phyloP scores from a whole-genome alignment of 176 grass and related monocot species.

The Canna indica region DNA sequence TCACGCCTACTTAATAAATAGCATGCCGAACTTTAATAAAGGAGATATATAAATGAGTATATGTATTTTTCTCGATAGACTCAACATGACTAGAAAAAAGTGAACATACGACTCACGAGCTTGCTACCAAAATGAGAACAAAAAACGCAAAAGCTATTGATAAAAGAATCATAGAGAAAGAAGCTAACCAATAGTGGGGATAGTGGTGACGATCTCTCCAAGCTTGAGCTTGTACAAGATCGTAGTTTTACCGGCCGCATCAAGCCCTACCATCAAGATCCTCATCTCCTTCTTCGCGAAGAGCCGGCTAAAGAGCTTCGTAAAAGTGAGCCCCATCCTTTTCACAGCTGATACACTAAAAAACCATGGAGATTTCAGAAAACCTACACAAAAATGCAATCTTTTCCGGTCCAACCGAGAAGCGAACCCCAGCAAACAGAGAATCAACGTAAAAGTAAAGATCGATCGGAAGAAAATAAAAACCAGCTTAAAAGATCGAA shows the following conservation, averaged over 20 bases:
- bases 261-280: slow-evolving; percentile 4
- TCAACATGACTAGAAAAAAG: too few species aligned
- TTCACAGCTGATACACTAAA: not conserved
- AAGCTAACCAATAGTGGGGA: slow-evolving; percentile 2
- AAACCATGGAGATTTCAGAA: not conserved
- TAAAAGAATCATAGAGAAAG: not conserved
- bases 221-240: slow-evolving; percentile 8
- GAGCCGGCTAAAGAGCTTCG: not conserved
- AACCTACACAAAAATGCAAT: not conserved
- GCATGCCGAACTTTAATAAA: too few species aligned
- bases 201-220: not conserved
- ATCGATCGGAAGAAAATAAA: not conserved
- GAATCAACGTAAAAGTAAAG: not conserved
- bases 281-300: slow-evolving; percentile 9
- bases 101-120: not conserved
- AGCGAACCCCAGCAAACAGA: not conserved
- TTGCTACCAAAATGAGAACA: too few species aligned
- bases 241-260: not conserved
- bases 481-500: too few species aligned
- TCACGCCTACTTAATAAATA: too few species aligned
- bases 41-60: not conserved
- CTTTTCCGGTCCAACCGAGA: not conserved
- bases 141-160: too few species aligned
- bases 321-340: not conserved
- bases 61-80: too few species aligned